Evolutionary conservation across 441 rosid genomes (phyloP).

Genomic region (Jatropha podagrica): DNA sequence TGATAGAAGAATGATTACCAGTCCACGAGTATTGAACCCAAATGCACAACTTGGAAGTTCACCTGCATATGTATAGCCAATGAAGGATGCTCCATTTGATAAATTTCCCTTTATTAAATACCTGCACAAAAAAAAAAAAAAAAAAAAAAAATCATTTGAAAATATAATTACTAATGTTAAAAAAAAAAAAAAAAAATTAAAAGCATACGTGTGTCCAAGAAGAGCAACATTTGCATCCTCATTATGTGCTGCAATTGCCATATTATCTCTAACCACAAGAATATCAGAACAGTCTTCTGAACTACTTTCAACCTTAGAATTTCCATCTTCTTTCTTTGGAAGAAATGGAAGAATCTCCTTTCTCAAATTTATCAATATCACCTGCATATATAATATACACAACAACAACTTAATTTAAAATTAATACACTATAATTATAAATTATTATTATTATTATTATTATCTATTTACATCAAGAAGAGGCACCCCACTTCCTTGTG

Average conservation of each 20-base stretch:
- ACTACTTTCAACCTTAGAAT: slow-evolving; percentile 16
- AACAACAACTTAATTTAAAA: neutral
- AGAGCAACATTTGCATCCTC: slow-evolving; percentile 63
- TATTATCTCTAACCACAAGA: slow-evolving; percentile 38
- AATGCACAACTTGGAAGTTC: slow-evolving; percentile 68
- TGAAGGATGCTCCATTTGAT: slow-evolving; percentile 36
- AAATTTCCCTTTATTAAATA: slow-evolving; percentile 45
- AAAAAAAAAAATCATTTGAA: neutral
- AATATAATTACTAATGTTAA: no score
- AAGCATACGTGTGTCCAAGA: slow-evolving; percentile 52
- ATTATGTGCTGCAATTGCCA: slow-evolving; percentile 61
- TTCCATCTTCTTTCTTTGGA: slow-evolving; percentile 25
- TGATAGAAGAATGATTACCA: slow-evolving; percentile 30
- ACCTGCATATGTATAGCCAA: slow-evolving; percentile 54
- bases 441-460: slow-evolving; percentile 5
- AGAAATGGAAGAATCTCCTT: slow-evolving; percentile 65
- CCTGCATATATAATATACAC: slow-evolving; percentile 29
- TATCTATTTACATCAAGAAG: slow-evolving; percentile 38
- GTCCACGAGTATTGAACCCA: slow-evolving; percentile 50
- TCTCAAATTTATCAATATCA: slow-evolving; percentile 58
- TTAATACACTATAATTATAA: neutral
- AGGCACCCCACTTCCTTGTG: slow-evolving; percentile 55
- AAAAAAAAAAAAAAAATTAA: no score
- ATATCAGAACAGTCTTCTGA: slow-evolving; percentile 50
- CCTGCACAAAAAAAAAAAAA: slow-evolving; percentile 28